A percentile compares a stretch with the other conserved stretches of the same genome.
Conservation (phyloP, 2,329 filamentous ascomycete genomes). For the Verticillium tricorpus region DNA sequence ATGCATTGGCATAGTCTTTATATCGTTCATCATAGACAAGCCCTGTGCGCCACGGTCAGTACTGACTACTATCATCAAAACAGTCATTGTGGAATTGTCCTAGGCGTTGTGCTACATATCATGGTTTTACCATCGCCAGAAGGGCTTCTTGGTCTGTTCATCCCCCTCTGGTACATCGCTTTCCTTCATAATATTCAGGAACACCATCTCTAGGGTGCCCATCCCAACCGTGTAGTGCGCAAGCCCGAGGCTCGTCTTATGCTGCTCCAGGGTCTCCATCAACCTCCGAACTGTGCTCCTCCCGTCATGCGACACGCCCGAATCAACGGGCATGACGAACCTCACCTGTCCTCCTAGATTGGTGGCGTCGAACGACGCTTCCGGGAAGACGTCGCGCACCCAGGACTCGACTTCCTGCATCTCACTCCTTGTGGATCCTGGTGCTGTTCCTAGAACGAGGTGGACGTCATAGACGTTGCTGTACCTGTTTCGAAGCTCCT, state of each 20-base stretch:
- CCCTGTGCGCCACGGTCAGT: too few species aligned
- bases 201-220: constrained; percentile 64
- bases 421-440: constrained; percentile 47
- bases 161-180: constrained; percentile 42
- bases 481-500: constrained; percentile 50
- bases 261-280: constrained; percentile 44
- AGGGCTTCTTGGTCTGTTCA: neutral
- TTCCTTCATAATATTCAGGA: constrained; percentile 60
- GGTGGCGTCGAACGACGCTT: constrained; percentile 48
- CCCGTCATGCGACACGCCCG: constrained; percentile 4
- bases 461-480: constrained; percentile 60
- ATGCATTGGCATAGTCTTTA: too few species aligned
- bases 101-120: too few species aligned
- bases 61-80: too few species aligned
- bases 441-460: constrained; percentile 51
- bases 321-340: constrained; percentile 50
- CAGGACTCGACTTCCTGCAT: constrained; percentile 52
- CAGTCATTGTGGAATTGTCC: too few species aligned
- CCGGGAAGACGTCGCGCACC: constrained; percentile 45
- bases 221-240: constrained; percentile 63
- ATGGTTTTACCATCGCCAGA: neutral
- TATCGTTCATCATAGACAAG: too few species aligned
- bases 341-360: constrained; percentile 60
- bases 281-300: constrained; percentile 20
- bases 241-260: constrained; percentile 51